Conservation (phyloP, 2,329 filamentous ascomycete species). For the Colletotrichum cereale region DNA sequence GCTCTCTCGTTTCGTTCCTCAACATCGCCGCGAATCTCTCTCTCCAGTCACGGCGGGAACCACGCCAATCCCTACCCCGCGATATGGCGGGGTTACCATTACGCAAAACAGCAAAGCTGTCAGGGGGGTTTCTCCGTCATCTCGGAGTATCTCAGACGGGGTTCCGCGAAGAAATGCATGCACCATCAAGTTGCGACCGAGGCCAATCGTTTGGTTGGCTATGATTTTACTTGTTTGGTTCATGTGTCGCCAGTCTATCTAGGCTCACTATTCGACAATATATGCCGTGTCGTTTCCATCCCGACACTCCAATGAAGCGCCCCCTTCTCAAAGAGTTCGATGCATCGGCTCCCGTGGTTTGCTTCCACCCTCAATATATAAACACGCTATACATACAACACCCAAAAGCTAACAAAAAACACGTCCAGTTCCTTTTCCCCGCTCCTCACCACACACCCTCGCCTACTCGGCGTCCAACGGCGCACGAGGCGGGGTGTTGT, state of each 20-base stretch:
- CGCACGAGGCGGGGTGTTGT: constrained; percentile 81
- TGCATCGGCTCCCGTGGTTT: too few species aligned
- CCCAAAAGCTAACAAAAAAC: neutral
- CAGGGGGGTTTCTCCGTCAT: neutral
- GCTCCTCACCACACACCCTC: neutral
- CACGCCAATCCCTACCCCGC: neutral
- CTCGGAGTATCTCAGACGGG: neutral
- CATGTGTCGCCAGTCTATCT: neutral
- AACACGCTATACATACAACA: neutral
- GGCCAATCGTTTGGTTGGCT: too few species aligned
- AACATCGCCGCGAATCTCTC: too few species aligned
- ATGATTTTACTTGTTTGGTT: neutral
- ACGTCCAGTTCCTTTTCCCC: neutral
- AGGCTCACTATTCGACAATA: neutral
- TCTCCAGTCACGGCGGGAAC: neutral
- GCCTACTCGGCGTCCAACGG: constrained; percentile 81
- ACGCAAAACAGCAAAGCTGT: neutral
- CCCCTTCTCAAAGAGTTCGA: neutral
- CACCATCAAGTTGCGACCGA: neutral
- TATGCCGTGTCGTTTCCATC: neutral
- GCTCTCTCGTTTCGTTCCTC: neutral
- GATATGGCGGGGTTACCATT: neutral
- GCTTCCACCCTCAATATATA: neutral
- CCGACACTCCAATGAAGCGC: neutral
- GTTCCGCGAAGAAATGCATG: neutral